A percentile compares a stretch with the other conserved stretches of the same genome.
Conservation (phyloP, 148 eudicot species). For the Gaultheria prostrata region DNA sequence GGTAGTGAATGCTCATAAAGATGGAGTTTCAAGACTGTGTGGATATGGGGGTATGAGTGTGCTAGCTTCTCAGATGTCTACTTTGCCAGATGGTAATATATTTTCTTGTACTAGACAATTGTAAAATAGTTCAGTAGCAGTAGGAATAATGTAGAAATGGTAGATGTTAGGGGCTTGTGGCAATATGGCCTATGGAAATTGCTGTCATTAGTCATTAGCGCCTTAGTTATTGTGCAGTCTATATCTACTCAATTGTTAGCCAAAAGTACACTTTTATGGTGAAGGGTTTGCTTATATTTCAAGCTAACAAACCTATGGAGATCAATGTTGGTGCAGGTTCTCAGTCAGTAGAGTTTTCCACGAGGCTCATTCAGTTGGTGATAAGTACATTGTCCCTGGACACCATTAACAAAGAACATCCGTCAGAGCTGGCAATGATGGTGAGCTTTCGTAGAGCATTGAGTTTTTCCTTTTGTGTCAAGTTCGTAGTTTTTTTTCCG, state of each 20-base stretch:
- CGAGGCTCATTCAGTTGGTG: conserved; percentile 57
- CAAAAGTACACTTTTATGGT: neutral
- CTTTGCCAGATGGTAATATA: conserved; percentile 52
- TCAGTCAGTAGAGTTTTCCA: conserved; percentile 46
- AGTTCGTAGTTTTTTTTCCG: conserved; percentile 2
- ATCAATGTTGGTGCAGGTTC: conserved; percentile 48
- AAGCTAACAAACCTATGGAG: conserved; percentile 2
- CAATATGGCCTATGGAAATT: neutral
- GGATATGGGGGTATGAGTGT: conserved; percentile 59
- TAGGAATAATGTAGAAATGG: neutral
- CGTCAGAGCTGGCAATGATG: conserved; percentile 54
- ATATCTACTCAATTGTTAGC: neutral
- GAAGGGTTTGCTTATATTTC: neutral
- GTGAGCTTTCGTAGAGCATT: conserved; percentile 28
- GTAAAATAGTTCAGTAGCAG: conserved; percentile 1
- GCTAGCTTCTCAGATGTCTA: conserved; percentile 57
- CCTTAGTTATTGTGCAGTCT: neutral
- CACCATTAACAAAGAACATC: conserved; percentile 37
- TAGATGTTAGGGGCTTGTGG: neutral
- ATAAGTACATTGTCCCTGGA: conserved; percentile 48
- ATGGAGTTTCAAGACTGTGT: conserved; percentile 45
- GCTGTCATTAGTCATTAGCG: neutral
- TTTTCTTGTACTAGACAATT: neutral
- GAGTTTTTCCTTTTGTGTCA: neutral
- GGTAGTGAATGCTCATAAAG: conserved; percentile 45